Evolutionary conservation across 2,329 filamentous ascomycete genomes (phyloP).

Genomic region (Clonostachys byssicola): DNA sequence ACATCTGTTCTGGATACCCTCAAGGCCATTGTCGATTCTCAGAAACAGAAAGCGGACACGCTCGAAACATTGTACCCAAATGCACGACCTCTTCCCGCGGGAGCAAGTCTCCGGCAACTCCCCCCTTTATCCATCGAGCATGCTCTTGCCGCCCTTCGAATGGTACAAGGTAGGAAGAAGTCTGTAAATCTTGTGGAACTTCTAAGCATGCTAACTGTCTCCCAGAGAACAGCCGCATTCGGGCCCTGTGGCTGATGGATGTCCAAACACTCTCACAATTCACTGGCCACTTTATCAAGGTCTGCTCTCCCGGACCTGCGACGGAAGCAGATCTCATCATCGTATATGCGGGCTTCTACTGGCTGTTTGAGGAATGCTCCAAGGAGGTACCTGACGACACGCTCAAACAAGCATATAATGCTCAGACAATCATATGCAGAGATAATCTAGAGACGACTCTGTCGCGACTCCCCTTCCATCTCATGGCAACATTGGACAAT

Average conservation of each 20-base stretch:
- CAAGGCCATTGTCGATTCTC: neutral
- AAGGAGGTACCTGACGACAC: slow-evolving; percentile 1
- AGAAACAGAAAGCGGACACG: neutral
- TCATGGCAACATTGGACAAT: slow-evolving; percentile 6
- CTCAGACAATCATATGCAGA: slow-evolving; percentile 7
- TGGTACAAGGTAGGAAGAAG: neutral
- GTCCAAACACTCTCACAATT: neutral
- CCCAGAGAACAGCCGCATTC: neutral
- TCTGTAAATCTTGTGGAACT: neutral
- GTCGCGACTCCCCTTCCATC: slow-evolving; percentile 9
- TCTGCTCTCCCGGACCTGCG: slow-evolving; percentile 8
- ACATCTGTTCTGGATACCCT: neutral
- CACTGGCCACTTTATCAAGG: neutral
- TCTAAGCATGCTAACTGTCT: neutral
- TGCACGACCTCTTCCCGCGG: neutral
- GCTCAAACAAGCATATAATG: slow-evolving; percentile 3
- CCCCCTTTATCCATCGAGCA: neutral
- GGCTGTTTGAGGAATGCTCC: slow-evolving; percentile 10
- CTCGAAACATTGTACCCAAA: neutral
- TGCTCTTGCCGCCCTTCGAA: neutral
- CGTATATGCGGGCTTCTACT: slow-evolving; percentile 9
- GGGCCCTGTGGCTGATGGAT: neutral
- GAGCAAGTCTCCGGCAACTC: neutral
- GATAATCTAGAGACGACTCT: slow-evolving; percentile 12
- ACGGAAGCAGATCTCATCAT: slow-evolving; percentile 10